These are phyloP conservation scores for Aspergillus sp. DNA, from an alignment of 2,329 filamentous ascomycete species.

Conservation along the genomic window DNA sequence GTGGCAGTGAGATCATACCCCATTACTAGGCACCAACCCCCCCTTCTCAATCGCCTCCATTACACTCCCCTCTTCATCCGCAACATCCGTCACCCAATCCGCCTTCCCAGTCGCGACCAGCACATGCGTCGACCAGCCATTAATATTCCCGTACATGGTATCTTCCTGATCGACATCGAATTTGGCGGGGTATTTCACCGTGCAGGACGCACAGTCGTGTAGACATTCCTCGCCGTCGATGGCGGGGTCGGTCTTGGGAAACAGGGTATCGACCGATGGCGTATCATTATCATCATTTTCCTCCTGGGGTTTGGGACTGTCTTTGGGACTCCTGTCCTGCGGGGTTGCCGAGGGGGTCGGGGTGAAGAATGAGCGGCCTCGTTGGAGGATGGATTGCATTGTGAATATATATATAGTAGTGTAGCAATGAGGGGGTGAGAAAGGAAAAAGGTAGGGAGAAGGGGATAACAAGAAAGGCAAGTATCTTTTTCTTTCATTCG, in stretches of 20 bases:
- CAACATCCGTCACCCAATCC: conserved; percentile 89
- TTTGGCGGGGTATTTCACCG: conserved; percentile 74
- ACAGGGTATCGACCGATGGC: conserved; percentile 59
- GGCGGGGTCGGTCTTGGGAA: conserved; percentile 71
- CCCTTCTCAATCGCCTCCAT: conserved; percentile 71
- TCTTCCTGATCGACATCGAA: conserved; percentile 74
- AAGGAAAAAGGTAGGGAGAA: not conserved
- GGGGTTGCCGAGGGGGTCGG: conserved; percentile 31
- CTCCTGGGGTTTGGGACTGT: conserved; percentile 19
- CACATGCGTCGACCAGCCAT: conserved; percentile 85
- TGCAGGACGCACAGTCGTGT: conserved; percentile 82
- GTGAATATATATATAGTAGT: not conserved
- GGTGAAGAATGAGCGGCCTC: conserved; percentile 36
- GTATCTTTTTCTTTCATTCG: no score
- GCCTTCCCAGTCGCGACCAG: conserved; percentile 93
- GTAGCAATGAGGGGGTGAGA: not conserved
- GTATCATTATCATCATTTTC: conserved; percentile 33
- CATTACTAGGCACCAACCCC: conserved; percentile 44
- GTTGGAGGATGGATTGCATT: conserved; percentile 42
- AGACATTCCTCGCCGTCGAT: conserved; percentile 86
- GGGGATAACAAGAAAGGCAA: not conserved
- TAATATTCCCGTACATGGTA: conserved; percentile 79
- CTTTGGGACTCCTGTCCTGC: conserved; percentile 5
- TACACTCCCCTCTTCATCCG: conserved; percentile 81
- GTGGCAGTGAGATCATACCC: conserved; percentile 33